These are phyloP conservation scores for Coemansia erecta DNA, from an alignment of 192 early-diverging fungal genomes.

Conservation along the genomic window DNA sequence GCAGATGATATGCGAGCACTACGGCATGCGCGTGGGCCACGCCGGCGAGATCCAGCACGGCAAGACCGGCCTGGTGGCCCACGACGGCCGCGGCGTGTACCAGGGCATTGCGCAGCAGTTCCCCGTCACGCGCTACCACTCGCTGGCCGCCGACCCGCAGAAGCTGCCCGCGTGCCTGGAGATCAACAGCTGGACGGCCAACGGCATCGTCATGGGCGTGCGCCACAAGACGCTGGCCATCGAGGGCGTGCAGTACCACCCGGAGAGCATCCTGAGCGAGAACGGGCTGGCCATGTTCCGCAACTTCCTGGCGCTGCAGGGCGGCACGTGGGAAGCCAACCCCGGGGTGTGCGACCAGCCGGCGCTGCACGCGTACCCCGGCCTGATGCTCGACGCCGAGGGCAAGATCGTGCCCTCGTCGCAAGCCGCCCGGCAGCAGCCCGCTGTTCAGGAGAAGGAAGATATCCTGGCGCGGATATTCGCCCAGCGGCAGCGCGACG, in stretches of 20 bases:
- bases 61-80: conserved; percentile 86
- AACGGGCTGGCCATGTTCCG: conserved; percentile 81
- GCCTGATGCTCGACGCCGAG: conserved; percentile 13
- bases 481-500: conserved; percentile 76
- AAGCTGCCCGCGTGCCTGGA: conserved; percentile 83
- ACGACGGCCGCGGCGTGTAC: conserved; percentile 90
- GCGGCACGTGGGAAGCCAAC: conserved; percentile 84
- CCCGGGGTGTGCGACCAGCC: conserved; percentile 26
- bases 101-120: conserved; percentile 79
- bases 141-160: conserved; percentile 79
- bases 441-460: too few relatives aligned
- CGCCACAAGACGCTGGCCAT: conserved; percentile 86
- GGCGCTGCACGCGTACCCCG: conserved; percentile 28
- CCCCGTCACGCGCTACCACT: conserved; percentile 94
- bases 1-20: conserved; percentile 97
- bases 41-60: conserved; percentile 98
- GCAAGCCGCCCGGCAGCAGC: conserved; percentile 11
- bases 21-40: conserved; percentile 86
- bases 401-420: conserved; percentile 16
- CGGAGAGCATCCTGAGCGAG: conserved; percentile 95
- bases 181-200: conserved; percentile 81
- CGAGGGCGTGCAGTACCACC: conserved; percentile 98
- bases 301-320: conserved; percentile 87
- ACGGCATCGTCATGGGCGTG: conserved; percentile 91
- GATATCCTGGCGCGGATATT: conserved; percentile 83